Evolutionary conservation across 306 rosid species (phyloP).

Genomic region (Quercus gilva): DNA sequence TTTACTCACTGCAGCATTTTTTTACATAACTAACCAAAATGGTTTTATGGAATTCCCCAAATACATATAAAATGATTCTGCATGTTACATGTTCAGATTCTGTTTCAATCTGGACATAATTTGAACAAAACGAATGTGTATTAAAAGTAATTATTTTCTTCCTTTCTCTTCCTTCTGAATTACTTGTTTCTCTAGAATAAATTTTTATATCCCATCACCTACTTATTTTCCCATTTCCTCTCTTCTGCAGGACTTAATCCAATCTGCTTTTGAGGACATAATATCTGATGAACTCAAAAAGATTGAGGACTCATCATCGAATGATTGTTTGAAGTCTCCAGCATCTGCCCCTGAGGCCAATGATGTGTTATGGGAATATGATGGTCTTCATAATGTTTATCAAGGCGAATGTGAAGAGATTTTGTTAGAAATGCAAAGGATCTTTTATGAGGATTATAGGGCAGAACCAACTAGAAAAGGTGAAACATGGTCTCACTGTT

Average conservation of each 20-base stretch:
- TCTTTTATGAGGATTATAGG: slow-evolving; percentile 68
- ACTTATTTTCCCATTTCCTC: not conserved
- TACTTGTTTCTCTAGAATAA: not conserved
- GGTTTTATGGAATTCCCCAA: no score
- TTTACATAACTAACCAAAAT: no score
- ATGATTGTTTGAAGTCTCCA: slow-evolving; percentile 6
- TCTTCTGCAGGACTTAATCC: slow-evolving; percentile 46
- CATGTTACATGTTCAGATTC: not conserved
- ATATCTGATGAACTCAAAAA: slow-evolving; percentile 68
- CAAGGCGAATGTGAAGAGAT: slow-evolving; percentile 71
- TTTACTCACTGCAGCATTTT: no score
- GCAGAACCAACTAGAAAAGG: slow-evolving; percentile 45
- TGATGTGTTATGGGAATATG: slow-evolving; percentile 72
- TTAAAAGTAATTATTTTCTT: not conserved
- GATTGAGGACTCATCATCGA: slow-evolving; percentile 40
- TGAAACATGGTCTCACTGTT: not conserved
- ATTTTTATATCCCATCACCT: not conserved
- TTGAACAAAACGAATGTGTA: not conserved
- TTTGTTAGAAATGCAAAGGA: slow-evolving; percentile 70
- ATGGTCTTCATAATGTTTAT: slow-evolving; percentile 42
- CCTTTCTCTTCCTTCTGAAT: not conserved
- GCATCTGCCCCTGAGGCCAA: slow-evolving; percentile 19
- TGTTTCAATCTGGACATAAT: not conserved
- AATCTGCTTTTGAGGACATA: slow-evolving; percentile 51
- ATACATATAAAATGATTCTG: not conserved